Evolutionary conservation across 176 grass and related monocot species (phyloP).

Genomic region (Poa pratensis): DNA sequence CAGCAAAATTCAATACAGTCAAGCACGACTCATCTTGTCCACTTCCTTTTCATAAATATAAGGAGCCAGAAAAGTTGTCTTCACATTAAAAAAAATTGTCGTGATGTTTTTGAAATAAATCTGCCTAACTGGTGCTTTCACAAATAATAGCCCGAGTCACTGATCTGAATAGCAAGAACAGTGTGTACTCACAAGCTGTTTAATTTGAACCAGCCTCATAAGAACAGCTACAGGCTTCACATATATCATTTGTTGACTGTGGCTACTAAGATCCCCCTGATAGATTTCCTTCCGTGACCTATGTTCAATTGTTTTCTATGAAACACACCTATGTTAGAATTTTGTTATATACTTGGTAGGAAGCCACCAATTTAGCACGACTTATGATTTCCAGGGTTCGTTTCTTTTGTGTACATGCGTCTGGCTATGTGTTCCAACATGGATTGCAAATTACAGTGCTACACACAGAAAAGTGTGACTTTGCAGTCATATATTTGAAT

Average conservation of each 20-base stretch:
- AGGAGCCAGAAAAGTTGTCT: neutral
- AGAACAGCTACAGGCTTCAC: neutral
- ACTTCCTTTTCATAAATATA: neutral
- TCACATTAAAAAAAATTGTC: neutral
- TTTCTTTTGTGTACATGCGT: neutral
- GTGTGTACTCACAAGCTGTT: neutral
- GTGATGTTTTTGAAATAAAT: neutral
- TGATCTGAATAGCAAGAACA: neutral
- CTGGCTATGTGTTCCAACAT: neutral
- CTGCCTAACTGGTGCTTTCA: neutral
- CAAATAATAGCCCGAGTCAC: neutral
- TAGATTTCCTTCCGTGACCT: neutral
- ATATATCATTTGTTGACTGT: neutral
- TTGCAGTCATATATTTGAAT: neutral
- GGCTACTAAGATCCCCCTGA: neutral
- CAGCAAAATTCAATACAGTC: neutral
- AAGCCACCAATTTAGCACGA: neutral
- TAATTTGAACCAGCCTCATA: neutral
- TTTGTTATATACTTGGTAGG: neutral
- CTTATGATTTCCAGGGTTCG: neutral
- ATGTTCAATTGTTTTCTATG: neutral
- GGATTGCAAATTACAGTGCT: neutral
- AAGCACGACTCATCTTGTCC: neutral
- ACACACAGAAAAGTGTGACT: neutral
- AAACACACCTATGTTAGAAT: neutral